A percentile compares a stretch with the other conserved stretches of the same genome.
phyloP scores from a whole-genome alignment of 1,284 basidiomycete species.

The Tylopilus orsonianus region DNA sequence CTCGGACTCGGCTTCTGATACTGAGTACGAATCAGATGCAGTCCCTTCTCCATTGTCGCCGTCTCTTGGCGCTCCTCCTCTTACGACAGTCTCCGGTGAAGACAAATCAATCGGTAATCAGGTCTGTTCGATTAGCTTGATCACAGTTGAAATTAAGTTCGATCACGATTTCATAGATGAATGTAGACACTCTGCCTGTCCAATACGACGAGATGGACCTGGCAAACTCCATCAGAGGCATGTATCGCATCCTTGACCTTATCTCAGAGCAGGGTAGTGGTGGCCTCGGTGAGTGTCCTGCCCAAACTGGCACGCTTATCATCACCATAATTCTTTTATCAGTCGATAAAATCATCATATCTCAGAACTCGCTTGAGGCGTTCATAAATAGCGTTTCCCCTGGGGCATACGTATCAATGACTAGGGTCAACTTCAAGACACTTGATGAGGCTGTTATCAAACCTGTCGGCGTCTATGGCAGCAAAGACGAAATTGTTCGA shows the following conservation, averaged over 20 bases:
- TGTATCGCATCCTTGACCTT: slow-evolving; percentile 54
- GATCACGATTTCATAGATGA: slow-evolving; percentile 20
- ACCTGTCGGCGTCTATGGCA: slow-evolving; percentile 58
- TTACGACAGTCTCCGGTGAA: slow-evolving; percentile 16
- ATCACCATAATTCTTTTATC: neutral
- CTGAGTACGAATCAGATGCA: slow-evolving; percentile 10
- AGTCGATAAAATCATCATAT: slow-evolving; percentile 62
- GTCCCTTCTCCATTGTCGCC: slow-evolving; percentile 1
- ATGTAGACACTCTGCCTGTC: slow-evolving; percentile 10
- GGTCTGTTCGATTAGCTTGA: slow-evolving; percentile 11
- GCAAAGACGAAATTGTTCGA: slow-evolving; percentile 46
- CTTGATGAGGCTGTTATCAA: slow-evolving; percentile 45
- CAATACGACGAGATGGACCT: slow-evolving; percentile 28
- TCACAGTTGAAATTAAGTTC: neutral
- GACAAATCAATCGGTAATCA: slow-evolving; percentile 7
- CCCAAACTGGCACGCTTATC: neutral
- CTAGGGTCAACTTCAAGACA: slow-evolving; percentile 50
- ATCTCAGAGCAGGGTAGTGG: slow-evolving; percentile 50
- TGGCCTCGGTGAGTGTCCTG: slow-evolving; percentile 43
- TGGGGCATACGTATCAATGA: slow-evolving; percentile 47
- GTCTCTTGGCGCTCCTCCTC: neutral
- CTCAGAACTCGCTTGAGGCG: slow-evolving; percentile 42
- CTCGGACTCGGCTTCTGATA: slow-evolving; percentile 5
- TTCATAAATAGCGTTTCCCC: slow-evolving; percentile 47
- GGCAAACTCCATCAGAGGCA: slow-evolving; percentile 35